Conservation (phyloP, 139 green algal species). For the Chlamydomonas sp. region DNA sequence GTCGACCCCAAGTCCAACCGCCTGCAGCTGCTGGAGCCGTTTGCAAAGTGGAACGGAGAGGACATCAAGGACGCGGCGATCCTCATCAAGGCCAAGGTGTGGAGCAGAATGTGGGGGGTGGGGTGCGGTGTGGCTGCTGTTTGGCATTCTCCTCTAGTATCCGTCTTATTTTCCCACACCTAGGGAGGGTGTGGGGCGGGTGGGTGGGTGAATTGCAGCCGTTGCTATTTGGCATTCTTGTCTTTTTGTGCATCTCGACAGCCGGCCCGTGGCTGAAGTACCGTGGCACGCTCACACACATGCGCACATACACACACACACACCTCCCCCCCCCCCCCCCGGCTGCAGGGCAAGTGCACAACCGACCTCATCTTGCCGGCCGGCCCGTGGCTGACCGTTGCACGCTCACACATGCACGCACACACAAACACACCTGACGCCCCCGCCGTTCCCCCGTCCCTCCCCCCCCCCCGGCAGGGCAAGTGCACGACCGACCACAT, state of each 20-base stretch:
- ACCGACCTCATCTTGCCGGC: background rate
- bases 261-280: slow-evolving; percentile 95
- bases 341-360: slow-evolving; percentile 67
- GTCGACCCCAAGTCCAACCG: slow-evolving; percentile 60
- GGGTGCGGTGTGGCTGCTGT: no score
- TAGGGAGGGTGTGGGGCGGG: no score
- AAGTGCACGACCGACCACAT: slow-evolving; percentile 99
- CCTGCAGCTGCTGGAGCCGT: slow-evolving; percentile 85
- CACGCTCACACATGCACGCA: no score
- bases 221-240: no score
- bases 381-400: no score
- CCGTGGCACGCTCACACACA: slow-evolving; percentile 94
- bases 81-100: slow-evolving; percentile 52
- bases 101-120: slow-evolving; percentile 10
- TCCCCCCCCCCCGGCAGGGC: no score
- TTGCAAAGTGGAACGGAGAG: slow-evolving; percentile 71
- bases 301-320: slow-evolving; percentile 97
- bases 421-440: no score
- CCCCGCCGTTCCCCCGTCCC: no score
- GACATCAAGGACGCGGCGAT: slow-evolving; percentile 65
- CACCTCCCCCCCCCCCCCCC: no score
- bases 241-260: slow-evolving; percentile 87
- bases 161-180: no score
- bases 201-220: no score
- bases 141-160: no score